A percentile compares a stretch with the other conserved stretches of the same genome.
phyloP scores from a whole-genome alignment of 192 early-diverging fungal genomes.

The Obelidium mucronatum region DNA sequence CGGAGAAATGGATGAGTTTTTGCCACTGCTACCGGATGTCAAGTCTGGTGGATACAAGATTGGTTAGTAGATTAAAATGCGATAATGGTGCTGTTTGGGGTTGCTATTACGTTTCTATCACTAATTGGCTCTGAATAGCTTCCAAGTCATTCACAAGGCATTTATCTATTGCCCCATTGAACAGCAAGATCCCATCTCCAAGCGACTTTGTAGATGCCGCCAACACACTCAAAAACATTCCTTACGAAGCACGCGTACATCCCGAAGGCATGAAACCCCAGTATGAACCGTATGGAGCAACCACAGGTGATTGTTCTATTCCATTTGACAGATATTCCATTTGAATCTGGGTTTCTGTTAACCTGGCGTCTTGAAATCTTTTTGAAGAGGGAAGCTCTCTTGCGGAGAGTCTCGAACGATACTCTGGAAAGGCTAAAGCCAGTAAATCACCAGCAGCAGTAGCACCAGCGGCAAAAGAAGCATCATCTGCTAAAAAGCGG shows the following conservation, averaged over 20 bases:
- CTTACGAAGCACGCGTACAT: slow-evolving; percentile 9
- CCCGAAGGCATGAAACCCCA: slow-evolving; percentile 24
- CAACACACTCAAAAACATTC: background rate
- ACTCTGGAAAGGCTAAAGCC: background rate
- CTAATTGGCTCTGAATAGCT: background rate
- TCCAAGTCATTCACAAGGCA: slow-evolving; percentile 26
- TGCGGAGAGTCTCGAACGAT: slow-evolving; percentile 7
- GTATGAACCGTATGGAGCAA: slow-evolving; percentile 10
- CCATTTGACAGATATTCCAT: too few relatives aligned
- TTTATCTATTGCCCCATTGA: slow-evolving; percentile 12
- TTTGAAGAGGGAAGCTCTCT: background rate
- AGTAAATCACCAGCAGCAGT: background rate
- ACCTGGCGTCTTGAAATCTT: too few relatives aligned
- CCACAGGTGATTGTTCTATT: slow-evolving; percentile 18
- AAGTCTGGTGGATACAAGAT: background rate
- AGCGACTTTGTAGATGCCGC: background rate
- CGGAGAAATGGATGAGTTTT: slow-evolving; percentile 32
- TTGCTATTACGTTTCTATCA: background rate
- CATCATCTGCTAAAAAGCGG: too few relatives aligned
- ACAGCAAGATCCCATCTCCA: background rate
- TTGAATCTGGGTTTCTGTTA: too few relatives aligned
- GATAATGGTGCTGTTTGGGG: background rate
- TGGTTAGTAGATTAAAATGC: slow-evolving; percentile 6
- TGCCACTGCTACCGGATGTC: slow-evolving; percentile 13
- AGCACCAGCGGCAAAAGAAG: too few relatives aligned